phyloP scores from a whole-genome alignment of 139 green algal species.

The Desmodesmus armatus region DNA sequence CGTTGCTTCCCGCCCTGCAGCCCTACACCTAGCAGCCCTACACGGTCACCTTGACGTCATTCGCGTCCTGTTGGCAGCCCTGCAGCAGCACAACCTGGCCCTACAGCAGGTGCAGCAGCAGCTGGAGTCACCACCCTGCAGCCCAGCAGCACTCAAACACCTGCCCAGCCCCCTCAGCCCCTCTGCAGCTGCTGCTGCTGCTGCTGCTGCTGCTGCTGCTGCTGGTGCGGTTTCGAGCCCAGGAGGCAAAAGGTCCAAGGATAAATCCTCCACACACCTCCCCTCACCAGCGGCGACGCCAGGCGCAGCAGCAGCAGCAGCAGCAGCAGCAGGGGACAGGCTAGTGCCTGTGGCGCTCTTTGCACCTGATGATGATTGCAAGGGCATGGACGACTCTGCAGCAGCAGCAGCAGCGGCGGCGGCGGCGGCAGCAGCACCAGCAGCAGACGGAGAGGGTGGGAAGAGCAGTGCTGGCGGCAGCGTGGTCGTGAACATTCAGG shows the following conservation, averaged over 20 bases:
- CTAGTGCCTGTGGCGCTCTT: neutral
- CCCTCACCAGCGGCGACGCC: neutral
- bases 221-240: too few relatives aligned
- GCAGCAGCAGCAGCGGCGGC: neutral
- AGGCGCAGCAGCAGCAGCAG: slow-evolving; percentile 16
- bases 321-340: neutral
- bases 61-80: neutral
- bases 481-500: neutral
- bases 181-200: too few relatives aligned
- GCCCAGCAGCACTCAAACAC: slow-evolving; percentile 1
- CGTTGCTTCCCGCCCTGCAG: neutral
- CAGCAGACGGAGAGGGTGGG: neutral
- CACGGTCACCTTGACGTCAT: slow-evolving; percentile 31
- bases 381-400: neutral
- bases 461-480: slow-evolving; percentile 2
- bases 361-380: neutral
- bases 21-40: slow-evolving; percentile 9
- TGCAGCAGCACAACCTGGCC: neutral
- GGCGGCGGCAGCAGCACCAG: neutral
- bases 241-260: too few relatives aligned
- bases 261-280: neutral
- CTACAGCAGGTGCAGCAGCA: slow-evolving; percentile 13
- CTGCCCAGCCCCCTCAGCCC: too few relatives aligned
- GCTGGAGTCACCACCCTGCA: too few relatives aligned
- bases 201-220: too few relatives aligned